phyloP scores from a whole-genome alignment of 345 rosid genomes.

The rapeseed (Brassica napus) region DNA sequence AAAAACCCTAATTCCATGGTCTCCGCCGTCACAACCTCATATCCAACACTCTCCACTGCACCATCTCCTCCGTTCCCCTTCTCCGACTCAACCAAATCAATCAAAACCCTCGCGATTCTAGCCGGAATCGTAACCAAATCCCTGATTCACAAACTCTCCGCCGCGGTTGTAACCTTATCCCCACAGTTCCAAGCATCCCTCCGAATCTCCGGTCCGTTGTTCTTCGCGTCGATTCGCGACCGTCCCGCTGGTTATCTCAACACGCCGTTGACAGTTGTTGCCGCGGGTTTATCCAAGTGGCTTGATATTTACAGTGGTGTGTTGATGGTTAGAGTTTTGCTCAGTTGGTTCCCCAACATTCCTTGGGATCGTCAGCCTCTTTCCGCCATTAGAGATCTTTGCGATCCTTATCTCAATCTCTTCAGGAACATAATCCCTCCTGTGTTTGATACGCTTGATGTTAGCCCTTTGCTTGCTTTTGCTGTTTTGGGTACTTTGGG shows the following conservation, averaged over 20 bases:
- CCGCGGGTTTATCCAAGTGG: conserved; percentile 85
- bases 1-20: conserved; percentile 23
- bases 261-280: conserved; percentile 82
- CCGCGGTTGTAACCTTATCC: conserved; percentile 33
- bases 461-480: conserved; percentile 83
- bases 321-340: conserved; percentile 86
- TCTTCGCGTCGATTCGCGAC: conserved; percentile 66
- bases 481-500: conserved; percentile 73
- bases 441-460: conserved; percentile 70
- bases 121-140: conserved; percentile 40
- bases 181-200: conserved; percentile 38
- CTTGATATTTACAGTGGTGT: conserved; percentile 86
- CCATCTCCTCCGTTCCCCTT: conserved; percentile 20
- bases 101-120: conserved; percentile 42
- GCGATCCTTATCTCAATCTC: conserved; percentile 85
- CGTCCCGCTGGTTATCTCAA: conserved; percentile 55
- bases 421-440: conserved; percentile 89
- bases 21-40: conserved; percentile 34
- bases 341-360: conserved; percentile 93
- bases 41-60: background rate
- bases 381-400: conserved; percentile 76
- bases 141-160: conserved; percentile 38
- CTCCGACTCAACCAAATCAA: conserved; percentile 48
- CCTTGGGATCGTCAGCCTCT: conserved; percentile 91
- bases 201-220: conserved; percentile 49